A percentile compares a stretch with the other conserved stretches of the same genome.
phyloP scores from a whole-genome alignment of 2,329 filamentous ascomycete genomes.

The Colletotrichum tropicicola region DNA sequence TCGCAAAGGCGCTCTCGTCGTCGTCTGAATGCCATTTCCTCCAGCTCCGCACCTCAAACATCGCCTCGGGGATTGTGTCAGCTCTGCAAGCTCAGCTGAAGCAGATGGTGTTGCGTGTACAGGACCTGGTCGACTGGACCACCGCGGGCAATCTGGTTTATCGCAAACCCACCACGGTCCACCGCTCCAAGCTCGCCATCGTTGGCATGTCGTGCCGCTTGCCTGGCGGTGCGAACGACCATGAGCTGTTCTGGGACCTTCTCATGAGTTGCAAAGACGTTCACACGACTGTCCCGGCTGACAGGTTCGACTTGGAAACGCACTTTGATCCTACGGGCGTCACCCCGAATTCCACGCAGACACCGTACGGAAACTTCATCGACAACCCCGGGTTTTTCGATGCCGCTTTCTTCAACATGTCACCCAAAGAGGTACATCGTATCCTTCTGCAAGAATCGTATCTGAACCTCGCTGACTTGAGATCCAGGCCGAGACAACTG shows the following conservation, averaged over 20 bases:
- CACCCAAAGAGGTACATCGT: not conserved
- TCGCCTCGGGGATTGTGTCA: not conserved
- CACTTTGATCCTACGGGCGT: not conserved
- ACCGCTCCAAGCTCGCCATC: slow-evolving; percentile 39
- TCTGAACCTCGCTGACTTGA: not conserved
- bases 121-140: not conserved
- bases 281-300: not conserved
- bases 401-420: not conserved
- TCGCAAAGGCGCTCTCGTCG: not conserved
- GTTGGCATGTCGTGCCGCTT: slow-evolving; percentile 47
- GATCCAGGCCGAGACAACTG: not conserved
- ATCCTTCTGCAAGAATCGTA: too few species aligned
- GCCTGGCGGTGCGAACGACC: slow-evolving; percentile 1
- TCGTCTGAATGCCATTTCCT: not conserved
- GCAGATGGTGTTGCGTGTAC: not conserved
- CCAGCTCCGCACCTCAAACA: not conserved
- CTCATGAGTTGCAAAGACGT: not conserved
- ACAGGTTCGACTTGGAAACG: not conserved
- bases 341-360: not conserved
- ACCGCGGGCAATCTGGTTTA: not conserved
- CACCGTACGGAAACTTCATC: not conserved
- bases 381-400: not conserved
- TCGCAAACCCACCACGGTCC: not conserved
- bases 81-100: not conserved
- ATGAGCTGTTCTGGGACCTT: not conserved